These are phyloP conservation scores for Puccinellia tenuiflora DNA, from an alignment of 176 grass and related monocot genomes.

Conservation along the genomic window DNA sequence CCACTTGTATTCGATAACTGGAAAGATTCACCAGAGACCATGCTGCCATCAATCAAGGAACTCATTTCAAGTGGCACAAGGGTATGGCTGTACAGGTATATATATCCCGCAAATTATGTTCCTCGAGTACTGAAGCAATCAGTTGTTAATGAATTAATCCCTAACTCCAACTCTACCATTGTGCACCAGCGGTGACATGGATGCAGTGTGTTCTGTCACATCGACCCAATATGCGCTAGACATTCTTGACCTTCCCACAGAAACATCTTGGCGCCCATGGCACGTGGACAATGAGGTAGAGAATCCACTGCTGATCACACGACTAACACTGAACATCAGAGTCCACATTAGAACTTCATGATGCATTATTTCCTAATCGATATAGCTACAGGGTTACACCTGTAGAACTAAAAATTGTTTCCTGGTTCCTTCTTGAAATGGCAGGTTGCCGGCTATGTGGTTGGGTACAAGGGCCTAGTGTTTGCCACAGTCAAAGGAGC, in stretches of 20 bases:
- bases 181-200: slow-evolving; percentile 49
- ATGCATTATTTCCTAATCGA: background rate
- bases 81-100: slow-evolving; percentile 64
- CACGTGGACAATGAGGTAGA: slow-evolving; percentile 36
- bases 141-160: background rate
- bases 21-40: slow-evolving; percentile 44
- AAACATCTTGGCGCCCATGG: slow-evolving; percentile 64
- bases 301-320: background rate
- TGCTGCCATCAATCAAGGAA: slow-evolving; percentile 45
- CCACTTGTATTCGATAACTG: slow-evolving; percentile 38
- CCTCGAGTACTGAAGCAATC: background rate
- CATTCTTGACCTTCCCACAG: slow-evolving; percentile 36
- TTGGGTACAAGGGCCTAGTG: slow-evolving; percentile 40
- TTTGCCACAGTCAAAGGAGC: slow-evolving; percentile 56
- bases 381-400: background rate
- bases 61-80: slow-evolving; percentile 48
- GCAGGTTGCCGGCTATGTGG: slow-evolving; percentile 59
- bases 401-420: background rate
- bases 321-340: slow-evolving; percentile 2
- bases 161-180: slow-evolving; percentile 7
- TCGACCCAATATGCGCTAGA: slow-evolving; percentile 49
- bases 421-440: background rate
- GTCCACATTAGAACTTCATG: background rate
- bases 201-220: slow-evolving; percentile 54
- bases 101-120: background rate